phyloP scores from a whole-genome alignment of 768 basidiomycete genomes.

The Gymnopilus dilepis region DNA sequence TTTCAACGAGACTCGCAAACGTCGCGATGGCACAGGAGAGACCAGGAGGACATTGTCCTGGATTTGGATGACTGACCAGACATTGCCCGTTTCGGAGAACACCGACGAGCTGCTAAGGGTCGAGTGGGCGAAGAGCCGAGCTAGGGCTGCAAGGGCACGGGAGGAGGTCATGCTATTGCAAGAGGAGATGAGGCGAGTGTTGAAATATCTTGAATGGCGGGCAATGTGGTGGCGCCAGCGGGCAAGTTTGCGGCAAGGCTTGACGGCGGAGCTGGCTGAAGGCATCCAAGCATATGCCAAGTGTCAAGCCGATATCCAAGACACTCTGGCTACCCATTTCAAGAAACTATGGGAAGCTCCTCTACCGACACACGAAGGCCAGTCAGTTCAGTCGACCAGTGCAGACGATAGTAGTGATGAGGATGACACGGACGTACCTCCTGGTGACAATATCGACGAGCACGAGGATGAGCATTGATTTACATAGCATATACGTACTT shows the following conservation, averaged over 20 bases:
- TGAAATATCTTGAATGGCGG: not conserved
- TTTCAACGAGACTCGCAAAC: not conserved
- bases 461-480: too few species aligned
- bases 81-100: not conserved
- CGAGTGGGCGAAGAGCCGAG: slow-evolving; percentile 9
- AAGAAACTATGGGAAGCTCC: not conserved
- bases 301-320: not conserved
- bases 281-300: not conserved
- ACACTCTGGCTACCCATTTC: not conserved
- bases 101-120: not conserved
- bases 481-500: too few species aligned
- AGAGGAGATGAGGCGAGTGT: slow-evolving; percentile 4
- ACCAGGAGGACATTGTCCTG: slow-evolving; percentile 11
- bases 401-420: not conserved
- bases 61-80: slow-evolving; percentile 4
- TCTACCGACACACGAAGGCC: not conserved
- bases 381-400: not conserved
- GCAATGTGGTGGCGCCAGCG: not conserved
- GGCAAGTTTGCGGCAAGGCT: not conserved
- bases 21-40: slow-evolving; percentile 4
- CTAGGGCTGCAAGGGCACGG: not conserved
- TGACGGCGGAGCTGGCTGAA: not conserved
- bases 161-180: slow-evolving; percentile 3
- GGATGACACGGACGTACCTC: too few species aligned
- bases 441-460: too few species aligned